Evolutionary conservation across 2,329 filamentous ascomycete genomes (phyloP).

Genomic region (Coccinonectria pachysandricola): DNA sequence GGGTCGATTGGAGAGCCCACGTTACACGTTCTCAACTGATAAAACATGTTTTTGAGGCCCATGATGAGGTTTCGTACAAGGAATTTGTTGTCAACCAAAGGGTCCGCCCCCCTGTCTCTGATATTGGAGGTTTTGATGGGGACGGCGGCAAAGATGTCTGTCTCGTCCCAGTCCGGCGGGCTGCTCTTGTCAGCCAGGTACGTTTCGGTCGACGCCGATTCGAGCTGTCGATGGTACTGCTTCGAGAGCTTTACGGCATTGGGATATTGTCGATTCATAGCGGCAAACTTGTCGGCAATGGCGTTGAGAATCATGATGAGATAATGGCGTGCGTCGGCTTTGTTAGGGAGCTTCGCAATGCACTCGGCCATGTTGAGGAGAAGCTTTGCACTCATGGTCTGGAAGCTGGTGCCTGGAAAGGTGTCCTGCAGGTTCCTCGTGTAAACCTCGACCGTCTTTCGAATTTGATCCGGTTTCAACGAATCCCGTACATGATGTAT

Average conservation of each 20-base stretch:
- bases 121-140: slow-evolving; percentile 94
- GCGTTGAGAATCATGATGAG: slow-evolving; percentile 96
- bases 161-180: slow-evolving; percentile 91
- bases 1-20: slow-evolving; percentile 61
- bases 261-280: slow-evolving; percentile 92
- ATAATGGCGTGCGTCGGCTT: slow-evolving; percentile 88
- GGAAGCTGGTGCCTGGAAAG: slow-evolving; percentile 95
- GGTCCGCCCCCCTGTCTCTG: slow-evolving; percentile 77
- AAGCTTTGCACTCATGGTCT: slow-evolving; percentile 98
- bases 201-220: slow-evolving; percentile 54
- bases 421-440: slow-evolving; percentile 92
- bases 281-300: slow-evolving; percentile 94
- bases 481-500: slow-evolving; percentile 94
- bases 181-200: slow-evolving; percentile 75
- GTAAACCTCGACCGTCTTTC: slow-evolving; percentile 93
- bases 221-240: slow-evolving; percentile 60
- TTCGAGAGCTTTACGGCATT: slow-evolving; percentile 92
- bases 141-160: slow-evolving; percentile 92
- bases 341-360: slow-evolving; percentile 88
- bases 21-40: slow-evolving; percentile 87
- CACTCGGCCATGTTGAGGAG: slow-evolving; percentile 97
- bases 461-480: slow-evolving; percentile 82
- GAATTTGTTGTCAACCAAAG: slow-evolving; percentile 94
- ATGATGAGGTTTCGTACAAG: slow-evolving; percentile 95
- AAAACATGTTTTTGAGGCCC: slow-evolving; percentile 92